A percentile compares a stretch with the other conserved stretches of the same genome.
phyloP scores from a whole-genome alignment of 768 basidiomycete species.

The Rhizopogon rudus region DNA sequence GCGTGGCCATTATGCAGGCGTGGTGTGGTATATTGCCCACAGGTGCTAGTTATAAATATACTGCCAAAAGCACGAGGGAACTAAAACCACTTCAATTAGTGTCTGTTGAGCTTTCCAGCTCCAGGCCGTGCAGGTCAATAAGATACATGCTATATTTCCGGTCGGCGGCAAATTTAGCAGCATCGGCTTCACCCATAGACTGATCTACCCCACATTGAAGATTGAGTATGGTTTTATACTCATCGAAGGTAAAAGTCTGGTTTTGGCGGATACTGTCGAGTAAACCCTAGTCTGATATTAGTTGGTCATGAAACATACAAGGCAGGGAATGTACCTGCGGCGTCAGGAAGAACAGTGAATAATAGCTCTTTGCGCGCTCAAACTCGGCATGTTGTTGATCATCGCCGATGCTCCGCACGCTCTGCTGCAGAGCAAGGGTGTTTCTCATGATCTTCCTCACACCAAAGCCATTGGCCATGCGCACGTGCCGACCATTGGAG shows the following conservation, averaged over 20 bases:
- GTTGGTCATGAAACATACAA: conserved; percentile 1
- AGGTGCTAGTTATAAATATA: conserved; percentile 9
- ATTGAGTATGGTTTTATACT: conserved; percentile 88
- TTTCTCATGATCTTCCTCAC: conserved; percentile 86
- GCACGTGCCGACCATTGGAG: conserved; percentile 65
- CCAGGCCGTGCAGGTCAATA: conserved; percentile 84
- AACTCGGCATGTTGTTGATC: conserved; percentile 63
- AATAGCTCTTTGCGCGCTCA: conserved; percentile 74
- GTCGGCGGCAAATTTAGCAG: conserved; percentile 46
- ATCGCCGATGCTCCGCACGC: conserved; percentile 70
- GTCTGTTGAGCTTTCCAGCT: conserved; percentile 46
- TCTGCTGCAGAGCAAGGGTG: conserved; percentile 88
- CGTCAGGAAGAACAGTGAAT: conserved; percentile 66
- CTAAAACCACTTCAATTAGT: conserved; percentile 12
- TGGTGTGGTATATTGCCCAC: background rate
- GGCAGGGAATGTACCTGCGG: conserved; percentile 52
- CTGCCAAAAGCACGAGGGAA: background rate
- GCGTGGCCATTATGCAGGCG: background rate
- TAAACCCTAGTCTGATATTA: conserved; percentile 53
- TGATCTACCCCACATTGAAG: conserved; percentile 84
- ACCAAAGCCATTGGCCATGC: conserved; percentile 65
- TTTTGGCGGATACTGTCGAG: conserved; percentile 61
- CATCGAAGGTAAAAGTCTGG: conserved; percentile 78
- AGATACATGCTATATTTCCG: conserved; percentile 82
- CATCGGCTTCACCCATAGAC: conserved; percentile 43